Evolutionary conservation across 495 filamentous ascomycete species (phyloP).

Genomic region (Aspergillus sparsus): DNA sequence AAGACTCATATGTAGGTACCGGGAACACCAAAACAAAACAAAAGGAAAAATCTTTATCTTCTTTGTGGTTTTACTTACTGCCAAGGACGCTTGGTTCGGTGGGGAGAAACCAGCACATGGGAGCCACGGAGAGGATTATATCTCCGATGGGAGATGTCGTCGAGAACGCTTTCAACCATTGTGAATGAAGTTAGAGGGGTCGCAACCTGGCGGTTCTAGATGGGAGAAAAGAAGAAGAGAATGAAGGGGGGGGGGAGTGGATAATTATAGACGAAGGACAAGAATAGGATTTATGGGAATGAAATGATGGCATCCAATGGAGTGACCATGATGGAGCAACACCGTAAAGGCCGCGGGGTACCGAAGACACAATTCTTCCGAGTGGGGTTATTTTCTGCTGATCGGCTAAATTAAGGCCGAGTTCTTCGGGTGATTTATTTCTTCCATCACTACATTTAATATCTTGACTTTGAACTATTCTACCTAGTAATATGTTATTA

Average conservation of each 20-base stretch:
- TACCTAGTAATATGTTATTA: too few species aligned
- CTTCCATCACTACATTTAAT: not conserved
- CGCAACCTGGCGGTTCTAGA: not conserved
- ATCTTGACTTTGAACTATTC: too few species aligned
- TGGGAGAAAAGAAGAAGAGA: conserved; percentile 19
- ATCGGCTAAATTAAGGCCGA: conserved; percentile 18
- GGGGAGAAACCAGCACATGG: conserved; percentile 91
- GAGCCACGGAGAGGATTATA: conserved; percentile 89
- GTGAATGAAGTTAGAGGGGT: not conserved
- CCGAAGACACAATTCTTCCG: conserved; percentile 14
- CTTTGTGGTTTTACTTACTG: conserved; percentile 73
- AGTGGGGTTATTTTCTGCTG: conserved; percentile 10
- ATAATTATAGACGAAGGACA: not conserved
- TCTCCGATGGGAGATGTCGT: conserved; percentile 95
- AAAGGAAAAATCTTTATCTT: too few species aligned
- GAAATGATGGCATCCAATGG: not conserved
- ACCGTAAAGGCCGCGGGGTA: conserved; percentile 16
- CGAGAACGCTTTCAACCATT: conserved; percentile 73
- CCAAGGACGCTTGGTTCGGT: conserved; percentile 96
- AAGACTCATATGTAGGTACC: not conserved
- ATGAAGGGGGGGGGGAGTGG: not conserved
- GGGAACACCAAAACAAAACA: not conserved
- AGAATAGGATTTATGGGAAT: conserved; percentile 1
- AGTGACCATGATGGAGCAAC: conserved; percentile 4
- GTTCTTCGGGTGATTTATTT: not conserved